phyloP scores from a whole-genome alignment of 1,284 basidiomycete genomes.

The Pascua guehoae region DNA sequence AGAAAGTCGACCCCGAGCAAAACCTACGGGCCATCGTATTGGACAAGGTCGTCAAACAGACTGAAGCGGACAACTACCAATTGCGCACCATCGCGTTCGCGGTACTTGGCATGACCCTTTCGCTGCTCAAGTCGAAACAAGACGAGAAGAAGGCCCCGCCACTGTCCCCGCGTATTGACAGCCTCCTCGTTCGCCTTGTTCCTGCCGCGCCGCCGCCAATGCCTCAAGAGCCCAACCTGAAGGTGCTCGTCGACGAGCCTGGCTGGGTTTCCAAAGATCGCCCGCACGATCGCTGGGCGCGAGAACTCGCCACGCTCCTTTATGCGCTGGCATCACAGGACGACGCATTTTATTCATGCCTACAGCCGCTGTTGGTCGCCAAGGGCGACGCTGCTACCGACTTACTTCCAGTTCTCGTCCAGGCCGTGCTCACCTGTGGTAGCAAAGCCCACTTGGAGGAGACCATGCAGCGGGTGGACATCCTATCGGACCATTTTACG shows the following conservation, averaged over 20 bases:
- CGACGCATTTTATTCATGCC: constrained; percentile 66
- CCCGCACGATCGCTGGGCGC: constrained; percentile 58
- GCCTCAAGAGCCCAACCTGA: not conserved
- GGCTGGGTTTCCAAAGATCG: constrained; percentile 20
- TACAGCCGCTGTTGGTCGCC: constrained; percentile 59
- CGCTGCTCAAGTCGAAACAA: constrained; percentile 3
- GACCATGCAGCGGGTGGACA: not conserved
- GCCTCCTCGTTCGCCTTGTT: constrained; percentile 5
- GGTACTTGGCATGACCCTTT: constrained; percentile 15
- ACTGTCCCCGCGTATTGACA: constrained; percentile 5
- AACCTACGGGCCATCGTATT: constrained; percentile 12
- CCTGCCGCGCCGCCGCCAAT: not conserved
- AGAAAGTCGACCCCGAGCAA: not conserved
- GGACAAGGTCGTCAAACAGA: constrained; percentile 14
- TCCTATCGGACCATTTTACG: constrained; percentile 64
- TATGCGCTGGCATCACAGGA: constrained; percentile 57
- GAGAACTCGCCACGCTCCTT: constrained; percentile 60
- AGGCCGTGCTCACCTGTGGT: constrained; percentile 58
- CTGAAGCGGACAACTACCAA: constrained; percentile 12
- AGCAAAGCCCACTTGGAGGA: constrained; percentile 6
- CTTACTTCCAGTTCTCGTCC: constrained; percentile 68
- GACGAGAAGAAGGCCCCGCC: not conserved
- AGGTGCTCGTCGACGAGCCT: constrained; percentile 2
- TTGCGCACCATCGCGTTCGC: constrained; percentile 19
- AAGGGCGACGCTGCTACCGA: constrained; percentile 62